A percentile compares a stretch with the other conserved stretches of the same genome.
Evolutionary conservation across 257 asterid genomes (phyloP).

Genomic region (Solanum appendiculatum): DNA sequence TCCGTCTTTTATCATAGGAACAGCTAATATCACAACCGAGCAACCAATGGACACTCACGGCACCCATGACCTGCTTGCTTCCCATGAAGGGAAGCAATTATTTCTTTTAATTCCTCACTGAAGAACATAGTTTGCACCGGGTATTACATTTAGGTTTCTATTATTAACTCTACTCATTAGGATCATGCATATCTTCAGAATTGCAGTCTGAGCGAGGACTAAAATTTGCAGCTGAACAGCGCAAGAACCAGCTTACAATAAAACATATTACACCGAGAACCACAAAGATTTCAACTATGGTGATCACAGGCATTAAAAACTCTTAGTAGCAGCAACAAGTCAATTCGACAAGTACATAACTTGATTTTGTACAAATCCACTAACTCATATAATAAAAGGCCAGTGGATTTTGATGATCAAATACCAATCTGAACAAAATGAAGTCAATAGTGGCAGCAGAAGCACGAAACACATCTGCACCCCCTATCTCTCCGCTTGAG

Average conservation of each 20-base stretch:
- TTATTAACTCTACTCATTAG: neutral
- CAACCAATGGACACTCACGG: slow-evolving; percentile 82
- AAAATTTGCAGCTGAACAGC: slow-evolving; percentile 23
- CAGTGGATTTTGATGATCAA: neutral
- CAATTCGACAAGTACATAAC: slow-evolving; percentile 43
- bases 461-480: neutral
- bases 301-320: slow-evolving; percentile 42
- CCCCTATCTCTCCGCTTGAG: neutral
- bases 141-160: neutral
- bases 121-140: slow-evolving; percentile 14
- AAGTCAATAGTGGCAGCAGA: neutral
- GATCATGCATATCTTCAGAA: neutral
- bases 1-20: slow-evolving; percentile 83
- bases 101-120: slow-evolving; percentile 38
- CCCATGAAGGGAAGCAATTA: slow-evolving; percentile 65
- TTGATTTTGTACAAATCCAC: slow-evolving; percentile 35
- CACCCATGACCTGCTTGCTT: slow-evolving; percentile 87
- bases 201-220: slow-evolving; percentile 14
- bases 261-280: neutral
- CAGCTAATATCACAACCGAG: slow-evolving; percentile 80
- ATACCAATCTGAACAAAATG: neutral
- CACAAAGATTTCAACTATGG: slow-evolving; percentile 24
- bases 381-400: neutral
- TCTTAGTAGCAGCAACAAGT: slow-evolving; percentile 60
- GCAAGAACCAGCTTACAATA: neutral